Evolutionary conservation across 202 grass and related monocot genomes (phyloP).

Genomic region (Cymbopogon flexuosus): DNA sequence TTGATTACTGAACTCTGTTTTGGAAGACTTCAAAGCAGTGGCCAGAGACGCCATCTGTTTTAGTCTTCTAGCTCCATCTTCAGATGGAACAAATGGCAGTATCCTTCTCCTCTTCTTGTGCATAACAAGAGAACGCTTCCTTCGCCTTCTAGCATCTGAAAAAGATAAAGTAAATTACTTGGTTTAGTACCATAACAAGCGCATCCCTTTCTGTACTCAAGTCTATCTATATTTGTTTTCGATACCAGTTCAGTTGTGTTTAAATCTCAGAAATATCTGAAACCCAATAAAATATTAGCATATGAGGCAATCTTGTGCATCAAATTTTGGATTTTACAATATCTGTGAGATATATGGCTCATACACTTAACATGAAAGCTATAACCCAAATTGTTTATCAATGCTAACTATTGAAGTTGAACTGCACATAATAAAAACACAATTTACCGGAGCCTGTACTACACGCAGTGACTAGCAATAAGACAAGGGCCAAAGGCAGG

Average conservation of each 20-base stretch:
- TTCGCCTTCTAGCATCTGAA: conserved; percentile 61
- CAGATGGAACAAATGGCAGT: conserved; percentile 60
- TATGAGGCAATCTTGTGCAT: background rate
- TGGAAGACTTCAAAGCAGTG: conserved; percentile 62
- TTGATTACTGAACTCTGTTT: conserved; percentile 76
- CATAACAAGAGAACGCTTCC: conserved; percentile 56
- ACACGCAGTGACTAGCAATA: background rate
- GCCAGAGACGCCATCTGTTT: conserved; percentile 86
- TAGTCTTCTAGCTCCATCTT: conserved; percentile 51
- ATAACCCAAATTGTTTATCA: background rate
- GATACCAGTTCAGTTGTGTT: background rate
- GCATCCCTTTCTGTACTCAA: background rate
- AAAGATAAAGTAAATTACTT: conserved; percentile 19
- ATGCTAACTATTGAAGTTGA: background rate
- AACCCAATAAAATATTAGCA: background rate
- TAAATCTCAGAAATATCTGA: background rate
- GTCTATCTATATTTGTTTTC: background rate
- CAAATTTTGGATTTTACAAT: background rate
- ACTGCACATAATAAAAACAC: conserved; percentile 1
- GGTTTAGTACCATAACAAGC: conserved; percentile 7
- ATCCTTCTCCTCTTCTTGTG: conserved; percentile 79
- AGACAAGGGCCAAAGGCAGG: background rate
- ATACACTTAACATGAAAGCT: background rate
- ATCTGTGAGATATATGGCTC: background rate
- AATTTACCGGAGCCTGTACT: background rate